These are phyloP conservation scores for Linnemannia exigua DNA, from an alignment of 192 early-diverging fungal genomes.

Conservation along the genomic window DNA sequence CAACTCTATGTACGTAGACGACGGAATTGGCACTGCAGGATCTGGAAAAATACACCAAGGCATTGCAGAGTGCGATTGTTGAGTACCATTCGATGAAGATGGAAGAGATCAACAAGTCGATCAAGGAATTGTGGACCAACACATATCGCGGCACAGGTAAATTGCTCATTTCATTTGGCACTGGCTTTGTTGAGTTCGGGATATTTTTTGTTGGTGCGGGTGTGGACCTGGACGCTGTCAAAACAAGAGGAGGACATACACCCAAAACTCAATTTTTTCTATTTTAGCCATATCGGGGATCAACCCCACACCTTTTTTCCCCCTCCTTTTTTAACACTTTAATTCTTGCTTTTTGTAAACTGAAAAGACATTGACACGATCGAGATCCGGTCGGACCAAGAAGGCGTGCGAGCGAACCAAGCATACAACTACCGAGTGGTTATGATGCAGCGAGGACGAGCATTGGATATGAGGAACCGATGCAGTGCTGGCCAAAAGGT, in stretches of 20 bases:
- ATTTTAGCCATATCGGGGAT: background rate
- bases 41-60: constrained; percentile 87
- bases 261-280: background rate
- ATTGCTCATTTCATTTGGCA: background rate
- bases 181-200: background rate
- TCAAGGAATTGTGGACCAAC: constrained; percentile 95
- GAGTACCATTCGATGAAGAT: constrained; percentile 94
- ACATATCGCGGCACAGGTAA: constrained; percentile 93
- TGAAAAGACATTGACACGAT: constrained; percentile 93
- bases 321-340: background rate
- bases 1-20: constrained; percentile 57
- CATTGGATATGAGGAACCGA: constrained; percentile 94
- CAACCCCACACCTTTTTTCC: background rate
- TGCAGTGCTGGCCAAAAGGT: constrained; percentile 99
- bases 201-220: background rate
- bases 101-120: constrained; percentile 97
- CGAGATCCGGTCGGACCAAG: constrained; percentile 93
- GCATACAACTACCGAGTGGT: constrained; percentile 85
- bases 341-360: background rate
- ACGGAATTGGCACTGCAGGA: constrained; percentile 85
- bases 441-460: constrained; percentile 89
- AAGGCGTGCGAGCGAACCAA: constrained; percentile 75
- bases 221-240: background rate
- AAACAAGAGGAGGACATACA: background rate
- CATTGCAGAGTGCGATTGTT: constrained; percentile 87